These are phyloP conservation scores for Fraxinus angustifolia DNA, from an alignment of 305 asterid species.

Conservation along the genomic window DNA sequence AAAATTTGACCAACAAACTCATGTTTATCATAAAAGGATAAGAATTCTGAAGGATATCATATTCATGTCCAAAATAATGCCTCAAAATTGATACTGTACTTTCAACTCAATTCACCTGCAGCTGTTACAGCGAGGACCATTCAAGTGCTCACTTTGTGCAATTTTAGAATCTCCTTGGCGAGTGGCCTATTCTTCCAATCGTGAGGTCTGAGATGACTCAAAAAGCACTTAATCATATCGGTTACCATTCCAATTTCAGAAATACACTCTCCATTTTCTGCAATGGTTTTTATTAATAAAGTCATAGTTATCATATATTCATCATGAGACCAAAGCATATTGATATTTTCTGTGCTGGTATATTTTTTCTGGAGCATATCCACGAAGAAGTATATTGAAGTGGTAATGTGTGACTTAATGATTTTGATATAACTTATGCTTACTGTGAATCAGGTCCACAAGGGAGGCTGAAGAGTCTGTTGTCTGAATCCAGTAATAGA, in stretches of 20 bases:
- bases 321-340: not conserved
- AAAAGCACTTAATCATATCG: not conserved
- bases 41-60: not conserved
- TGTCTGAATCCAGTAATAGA: constrained; percentile 65
- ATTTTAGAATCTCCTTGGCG: not conserved
- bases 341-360: not conserved
- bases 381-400: not conserved
- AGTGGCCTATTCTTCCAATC: not conserved
- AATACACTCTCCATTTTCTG: not conserved
- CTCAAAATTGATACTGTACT: not conserved
- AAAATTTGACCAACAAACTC: not conserved
- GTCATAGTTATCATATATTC: not conserved
- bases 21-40: not conserved
- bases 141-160: not conserved
- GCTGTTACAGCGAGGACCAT: not conserved
- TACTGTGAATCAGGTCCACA: constrained; percentile 50
- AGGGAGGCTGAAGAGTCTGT: constrained; percentile 61
- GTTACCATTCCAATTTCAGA: not conserved
- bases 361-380: not conserved
- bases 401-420: constrained; percentile 2
- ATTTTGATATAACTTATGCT: constrained; percentile 6
- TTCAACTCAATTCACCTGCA: not conserved
- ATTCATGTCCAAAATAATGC: not conserved
- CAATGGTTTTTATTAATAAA: not conserved
- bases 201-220: not conserved